These are phyloP conservation scores for Solanum hybrid DNA, from an alignment of 305 asterid genomes.

Conservation along the genomic window DNA sequence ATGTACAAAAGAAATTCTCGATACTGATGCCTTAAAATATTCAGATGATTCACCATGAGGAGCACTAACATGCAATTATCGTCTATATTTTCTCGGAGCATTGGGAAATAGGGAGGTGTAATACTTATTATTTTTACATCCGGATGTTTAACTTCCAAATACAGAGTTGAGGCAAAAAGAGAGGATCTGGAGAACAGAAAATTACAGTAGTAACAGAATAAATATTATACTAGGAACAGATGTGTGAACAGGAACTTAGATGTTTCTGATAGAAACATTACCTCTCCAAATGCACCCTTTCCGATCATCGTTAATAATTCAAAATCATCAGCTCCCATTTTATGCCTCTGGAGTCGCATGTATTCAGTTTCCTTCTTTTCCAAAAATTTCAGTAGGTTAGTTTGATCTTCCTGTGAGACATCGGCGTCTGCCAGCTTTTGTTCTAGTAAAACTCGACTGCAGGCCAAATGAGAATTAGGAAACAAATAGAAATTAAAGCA, in stretches of 20 bases:
- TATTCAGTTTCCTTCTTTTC: conserved; percentile 97
- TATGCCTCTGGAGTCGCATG: conserved; percentile 95
- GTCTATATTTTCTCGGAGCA: background rate
- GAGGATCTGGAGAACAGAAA: background rate
- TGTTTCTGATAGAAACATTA: conserved; percentile 14
- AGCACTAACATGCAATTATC: background rate
- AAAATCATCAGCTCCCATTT: conserved; percentile 92
- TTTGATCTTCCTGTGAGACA: conserved; percentile 96
- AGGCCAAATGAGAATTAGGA: conserved; percentile 5
- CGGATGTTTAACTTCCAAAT: background rate
- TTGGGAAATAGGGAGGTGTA: background rate
- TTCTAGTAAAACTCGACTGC: conserved; percentile 78
- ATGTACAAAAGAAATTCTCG: background rate
- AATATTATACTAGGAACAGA: background rate
- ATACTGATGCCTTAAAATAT: background rate
- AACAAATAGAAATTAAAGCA: background rate
- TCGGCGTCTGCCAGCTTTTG: conserved; percentile 93
- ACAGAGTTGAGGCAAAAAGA: background rate
- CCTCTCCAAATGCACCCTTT: conserved; percentile 99
- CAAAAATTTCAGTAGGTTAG: conserved; percentile 65
- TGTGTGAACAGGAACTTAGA: background rate
- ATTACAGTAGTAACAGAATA: background rate
- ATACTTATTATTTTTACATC: background rate
- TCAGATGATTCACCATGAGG: background rate
- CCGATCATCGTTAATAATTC: conserved; percentile 94